These are phyloP conservation scores for Anacardium occidentale DNA, from an alignment of 345 rosid species.

Conservation along the genomic window DNA sequence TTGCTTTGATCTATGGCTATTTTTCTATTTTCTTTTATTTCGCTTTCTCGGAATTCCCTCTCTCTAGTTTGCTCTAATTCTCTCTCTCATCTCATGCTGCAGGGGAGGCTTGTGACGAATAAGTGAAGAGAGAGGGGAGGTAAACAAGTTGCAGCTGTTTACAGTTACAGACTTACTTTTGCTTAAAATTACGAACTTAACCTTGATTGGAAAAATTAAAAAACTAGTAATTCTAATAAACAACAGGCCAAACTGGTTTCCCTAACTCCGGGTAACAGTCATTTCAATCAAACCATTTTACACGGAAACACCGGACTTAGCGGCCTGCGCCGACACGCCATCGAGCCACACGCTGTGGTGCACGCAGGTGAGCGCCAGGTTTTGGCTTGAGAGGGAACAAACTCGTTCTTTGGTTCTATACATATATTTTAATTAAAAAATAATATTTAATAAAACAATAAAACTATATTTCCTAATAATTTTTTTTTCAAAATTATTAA, in stretches of 20 bases:
- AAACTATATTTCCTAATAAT: no score
- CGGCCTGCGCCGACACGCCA: not conserved
- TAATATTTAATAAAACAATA: no score
- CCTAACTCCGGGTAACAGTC: not conserved
- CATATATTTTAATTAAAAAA: no score
- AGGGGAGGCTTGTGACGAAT: not conserved
- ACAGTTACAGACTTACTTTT: slow-evolving; percentile 13
- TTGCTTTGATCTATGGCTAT: not conserved
- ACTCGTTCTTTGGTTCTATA: slow-evolving; percentile 18
- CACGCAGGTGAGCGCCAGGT: slow-evolving; percentile 32
- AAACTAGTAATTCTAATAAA: not conserved
- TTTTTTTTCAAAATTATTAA: no score
- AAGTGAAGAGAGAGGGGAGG: not conserved
- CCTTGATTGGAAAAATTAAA: not conserved
- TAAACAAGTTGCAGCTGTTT: slow-evolving; percentile 12
- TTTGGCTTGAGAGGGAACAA: slow-evolving; percentile 23
- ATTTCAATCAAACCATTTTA: not conserved
- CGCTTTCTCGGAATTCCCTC: slow-evolving; percentile 24
- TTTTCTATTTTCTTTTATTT: slow-evolving; percentile 3
- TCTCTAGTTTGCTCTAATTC: slow-evolving; percentile 12
- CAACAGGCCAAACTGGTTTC: not conserved
- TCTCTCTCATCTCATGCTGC: not conserved
- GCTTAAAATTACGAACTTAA: slow-evolving; percentile 20
- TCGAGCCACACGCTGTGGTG: slow-evolving; percentile 27
- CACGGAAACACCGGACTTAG: not conserved